A percentile compares a stretch with the other conserved stretches of the same genome.
Evolutionary conservation across 2,329 filamentous ascomycete genomes (phyloP).

Genomic region (Fusarium musae): DNA sequence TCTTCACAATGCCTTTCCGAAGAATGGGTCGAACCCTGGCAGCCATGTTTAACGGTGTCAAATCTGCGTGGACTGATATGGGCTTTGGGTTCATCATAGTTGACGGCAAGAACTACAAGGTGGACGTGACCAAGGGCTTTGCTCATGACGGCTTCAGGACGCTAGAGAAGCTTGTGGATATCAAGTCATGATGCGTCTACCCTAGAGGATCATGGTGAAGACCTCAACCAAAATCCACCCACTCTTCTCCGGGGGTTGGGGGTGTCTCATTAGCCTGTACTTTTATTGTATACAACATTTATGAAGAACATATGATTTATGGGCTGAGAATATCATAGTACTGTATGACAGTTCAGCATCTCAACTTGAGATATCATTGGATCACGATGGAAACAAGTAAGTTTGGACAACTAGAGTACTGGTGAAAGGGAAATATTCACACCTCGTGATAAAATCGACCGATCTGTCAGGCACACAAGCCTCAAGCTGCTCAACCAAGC

Average conservation of each 20-base stretch:
- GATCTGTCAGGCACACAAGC: conserved; percentile 12
- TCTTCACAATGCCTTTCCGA: conserved; percentile 68
- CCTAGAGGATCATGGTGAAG: background rate
- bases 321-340: background rate
- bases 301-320: background rate
- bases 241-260: background rate
- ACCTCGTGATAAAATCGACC: conserved; percentile 30
- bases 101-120: conserved; percentile 62
- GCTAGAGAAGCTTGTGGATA: conserved; percentile 64
- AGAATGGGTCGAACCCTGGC: conserved; percentile 56
- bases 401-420: background rate
- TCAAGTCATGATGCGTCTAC: conserved; percentile 31
- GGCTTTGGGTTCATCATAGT: conserved; percentile 65
- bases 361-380: background rate
- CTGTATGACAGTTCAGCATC: background rate
- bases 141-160: conserved; percentile 68
- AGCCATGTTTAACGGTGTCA: conserved; percentile 57
- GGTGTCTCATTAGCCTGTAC: conserved; percentile 32
- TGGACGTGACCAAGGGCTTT: conserved; percentile 68
- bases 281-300: conserved; percentile 30
- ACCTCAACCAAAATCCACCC: background rate
- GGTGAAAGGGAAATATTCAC: background rate
- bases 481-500: background rate
- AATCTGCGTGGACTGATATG: conserved; percentile 64
- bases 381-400: background rate